phyloP scores from a whole-genome alignment of 371 early-diverging fungal genomes.

The Sporodiniella umbellata region DNA sequence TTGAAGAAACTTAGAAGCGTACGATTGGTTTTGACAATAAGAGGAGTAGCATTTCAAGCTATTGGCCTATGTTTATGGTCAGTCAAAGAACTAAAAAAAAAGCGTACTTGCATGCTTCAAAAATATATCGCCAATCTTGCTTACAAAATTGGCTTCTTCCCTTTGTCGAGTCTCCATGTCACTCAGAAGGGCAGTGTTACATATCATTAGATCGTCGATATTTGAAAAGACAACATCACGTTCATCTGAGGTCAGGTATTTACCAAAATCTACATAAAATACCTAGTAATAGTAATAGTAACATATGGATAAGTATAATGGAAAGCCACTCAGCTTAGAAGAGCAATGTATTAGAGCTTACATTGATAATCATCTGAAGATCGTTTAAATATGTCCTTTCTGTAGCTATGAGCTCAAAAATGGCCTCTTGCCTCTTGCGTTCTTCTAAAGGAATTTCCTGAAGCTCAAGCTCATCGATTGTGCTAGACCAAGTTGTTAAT shows the following conservation, averaged over 20 bases:
- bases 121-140: slow-evolving; percentile 62
- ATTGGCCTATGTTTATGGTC: slow-evolving; percentile 43
- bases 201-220: slow-evolving; percentile 66
- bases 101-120: slow-evolving; percentile 45
- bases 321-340: too few relatives aligned
- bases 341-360: too few relatives aligned
- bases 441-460: slow-evolving; percentile 53
- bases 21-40: slow-evolving; percentile 69
- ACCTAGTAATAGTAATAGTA: slow-evolving; percentile 22
- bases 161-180: slow-evolving; percentile 62
- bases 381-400: slow-evolving; percentile 82
- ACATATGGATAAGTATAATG: too few relatives aligned
- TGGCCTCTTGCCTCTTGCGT: slow-evolving; percentile 81
- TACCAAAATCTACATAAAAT: slow-evolving; percentile 48
- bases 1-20: slow-evolving; percentile 62
- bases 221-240: slow-evolving; percentile 59
- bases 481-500: slow-evolving; percentile 42
- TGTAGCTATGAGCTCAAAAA: slow-evolving; percentile 83
- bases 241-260: slow-evolving; percentile 37
- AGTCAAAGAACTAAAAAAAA: not conserved
- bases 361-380: slow-evolving; percentile 78
- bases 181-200: slow-evolving; percentile 69
- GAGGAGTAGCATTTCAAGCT: slow-evolving; percentile 57
- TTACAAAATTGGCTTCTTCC: slow-evolving; percentile 48
- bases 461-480: slow-evolving; percentile 40